Percentiles rank a stretch among this genome's conserved stretches.
Conservation (phyloP, 306 rosid genomes). For the Malus orientalis region DNA sequence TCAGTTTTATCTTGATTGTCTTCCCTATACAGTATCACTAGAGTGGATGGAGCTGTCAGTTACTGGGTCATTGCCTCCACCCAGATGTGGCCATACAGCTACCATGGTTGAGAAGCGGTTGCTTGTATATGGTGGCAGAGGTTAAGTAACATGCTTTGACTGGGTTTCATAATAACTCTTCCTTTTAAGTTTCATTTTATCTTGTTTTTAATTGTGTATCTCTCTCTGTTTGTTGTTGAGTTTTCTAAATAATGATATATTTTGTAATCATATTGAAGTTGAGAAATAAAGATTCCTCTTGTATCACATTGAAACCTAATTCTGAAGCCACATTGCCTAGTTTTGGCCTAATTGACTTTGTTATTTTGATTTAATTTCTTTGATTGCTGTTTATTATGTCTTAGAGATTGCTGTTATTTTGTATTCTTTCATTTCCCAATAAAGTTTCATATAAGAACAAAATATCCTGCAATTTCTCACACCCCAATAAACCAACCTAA, state of each 20-base stretch:
- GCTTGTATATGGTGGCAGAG: constrained; percentile 96
- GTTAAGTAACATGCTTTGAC: constrained; percentile 31
- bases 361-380: not conserved
- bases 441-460: not conserved
- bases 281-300: not conserved
- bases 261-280: not conserved
- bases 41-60: constrained; percentile 90
- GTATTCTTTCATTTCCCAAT: not conserved
- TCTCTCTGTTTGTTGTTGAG: not conserved
- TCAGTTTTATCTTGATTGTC: constrained; percentile 17
- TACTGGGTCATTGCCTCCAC: constrained; percentile 76
- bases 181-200: not conserved
- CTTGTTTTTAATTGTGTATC: not conserved
- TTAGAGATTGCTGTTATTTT: not conserved
- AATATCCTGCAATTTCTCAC: not conserved
- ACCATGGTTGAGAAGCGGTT: constrained; percentile 87
- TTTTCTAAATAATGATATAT: not conserved
- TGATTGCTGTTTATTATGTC: not conserved
- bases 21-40: constrained; percentile 55
- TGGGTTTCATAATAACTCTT: not conserved
- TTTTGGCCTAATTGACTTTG: not conserved
- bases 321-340: not conserved
- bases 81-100: constrained; percentile 93
- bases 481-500: not conserved
- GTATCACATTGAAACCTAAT: not conserved